phyloP scores from a whole-genome alignment of 768 basidiomycete genomes.

The Sarcodon sp. region DNA sequence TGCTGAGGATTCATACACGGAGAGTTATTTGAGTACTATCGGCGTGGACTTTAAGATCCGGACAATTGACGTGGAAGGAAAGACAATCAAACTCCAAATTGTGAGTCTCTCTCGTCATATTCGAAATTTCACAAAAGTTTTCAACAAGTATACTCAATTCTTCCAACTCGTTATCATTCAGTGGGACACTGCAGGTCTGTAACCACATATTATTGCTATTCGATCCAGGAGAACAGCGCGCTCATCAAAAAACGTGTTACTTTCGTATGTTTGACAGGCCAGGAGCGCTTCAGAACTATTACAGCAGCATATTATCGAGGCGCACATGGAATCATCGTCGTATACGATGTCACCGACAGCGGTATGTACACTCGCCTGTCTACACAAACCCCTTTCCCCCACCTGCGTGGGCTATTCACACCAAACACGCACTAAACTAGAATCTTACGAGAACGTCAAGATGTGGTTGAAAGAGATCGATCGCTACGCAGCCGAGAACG shows the following conservation, averaged over 20 bases:
- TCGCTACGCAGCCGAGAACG: constrained; percentile 93
- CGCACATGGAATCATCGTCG: constrained; percentile 95
- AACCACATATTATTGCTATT: not conserved
- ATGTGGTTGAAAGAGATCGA: constrained; percentile 92
- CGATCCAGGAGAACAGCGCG: not conserved
- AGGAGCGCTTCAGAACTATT: constrained; percentile 98
- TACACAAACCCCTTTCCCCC: not conserved
- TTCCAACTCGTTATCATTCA: too few relatives aligned
- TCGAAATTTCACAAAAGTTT: not conserved
- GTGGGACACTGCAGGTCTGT: constrained; percentile 95
- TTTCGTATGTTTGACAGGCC: constrained; percentile 37
- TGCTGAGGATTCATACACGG: constrained; percentile 95
- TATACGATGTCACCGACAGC: constrained; percentile 97
- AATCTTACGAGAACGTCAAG: constrained; percentile 92
- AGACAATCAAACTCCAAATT: constrained; percentile 97
- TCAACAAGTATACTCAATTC: too few relatives aligned
- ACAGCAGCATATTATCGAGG: constrained; percentile 99
- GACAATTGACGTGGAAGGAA: constrained; percentile 96
- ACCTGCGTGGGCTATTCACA: not conserved
- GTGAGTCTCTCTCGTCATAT: constrained; percentile 34
- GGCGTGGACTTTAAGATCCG: constrained; percentile 99
- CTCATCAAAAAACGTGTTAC: constrained; percentile 2
- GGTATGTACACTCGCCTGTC: constrained; percentile 26
- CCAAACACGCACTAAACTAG: constrained; percentile 26
- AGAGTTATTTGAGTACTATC: constrained; percentile 95